A percentile compares a stretch with the other conserved stretches of the same genome.
Evolutionary conservation across 305 asterid species (phyloP).

Genomic region (Striga hermonthica): DNA sequence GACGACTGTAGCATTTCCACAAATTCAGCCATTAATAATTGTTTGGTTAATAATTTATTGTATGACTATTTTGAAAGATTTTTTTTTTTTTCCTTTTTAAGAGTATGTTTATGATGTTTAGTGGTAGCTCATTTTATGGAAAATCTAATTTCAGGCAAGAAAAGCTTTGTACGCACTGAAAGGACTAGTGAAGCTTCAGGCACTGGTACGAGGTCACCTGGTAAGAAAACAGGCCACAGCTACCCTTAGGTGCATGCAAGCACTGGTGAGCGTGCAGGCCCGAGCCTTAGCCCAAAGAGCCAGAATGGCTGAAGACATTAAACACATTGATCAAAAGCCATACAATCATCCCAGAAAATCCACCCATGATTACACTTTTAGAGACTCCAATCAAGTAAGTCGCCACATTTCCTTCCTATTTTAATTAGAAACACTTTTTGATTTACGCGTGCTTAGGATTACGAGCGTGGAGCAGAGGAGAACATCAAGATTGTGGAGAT

Average conservation of each 20-base stretch:
- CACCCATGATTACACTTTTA: constrained; percentile 45
- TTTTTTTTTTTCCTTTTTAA: too few relatives aligned
- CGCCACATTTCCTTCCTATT: not conserved
- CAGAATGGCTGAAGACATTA: constrained; percentile 56
- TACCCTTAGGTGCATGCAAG: constrained; percentile 87
- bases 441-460: constrained; percentile 40
- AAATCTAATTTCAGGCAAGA: constrained; percentile 55
- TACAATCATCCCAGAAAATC: constrained; percentile 60
- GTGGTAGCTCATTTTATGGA: too few relatives aligned
- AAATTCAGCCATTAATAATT: too few relatives aligned
- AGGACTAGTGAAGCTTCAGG: constrained; percentile 91
- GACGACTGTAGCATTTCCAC: too few relatives aligned
- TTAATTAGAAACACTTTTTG: too few relatives aligned
- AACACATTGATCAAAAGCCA: constrained; percentile 40
- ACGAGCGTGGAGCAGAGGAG: constrained; percentile 53
- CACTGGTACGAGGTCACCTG: constrained; percentile 84
- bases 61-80: too few relatives aligned
- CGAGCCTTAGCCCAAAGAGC: constrained; percentile 76
- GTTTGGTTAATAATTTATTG: too few relatives aligned
- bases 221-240: constrained; percentile 85
- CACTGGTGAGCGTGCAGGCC: constrained; percentile 72
- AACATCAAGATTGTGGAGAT: constrained; percentile 91
- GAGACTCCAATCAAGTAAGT: constrained; percentile 55
- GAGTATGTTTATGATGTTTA: too few relatives aligned
- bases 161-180: constrained; percentile 89